phyloP scores from a whole-genome alignment of 805 yeast species.

The Ogataea parapolymorpha region DNA sequence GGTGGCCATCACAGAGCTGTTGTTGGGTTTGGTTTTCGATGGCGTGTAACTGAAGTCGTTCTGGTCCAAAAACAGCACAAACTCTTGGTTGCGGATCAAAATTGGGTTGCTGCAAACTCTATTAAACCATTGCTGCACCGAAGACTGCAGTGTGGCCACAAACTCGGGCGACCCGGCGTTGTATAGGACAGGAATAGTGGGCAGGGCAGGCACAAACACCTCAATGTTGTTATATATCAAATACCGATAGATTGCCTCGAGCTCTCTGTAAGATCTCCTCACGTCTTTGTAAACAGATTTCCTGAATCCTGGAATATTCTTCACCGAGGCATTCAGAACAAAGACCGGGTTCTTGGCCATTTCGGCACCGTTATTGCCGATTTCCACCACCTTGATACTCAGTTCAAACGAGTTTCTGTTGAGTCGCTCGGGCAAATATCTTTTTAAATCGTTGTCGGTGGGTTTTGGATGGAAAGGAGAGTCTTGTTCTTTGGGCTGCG shows the following conservation, averaged over 20 bases:
- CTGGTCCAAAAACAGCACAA: constrained; percentile 60
- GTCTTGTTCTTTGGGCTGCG: constrained; percentile 8
- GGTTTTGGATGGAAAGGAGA: constrained; percentile 29
- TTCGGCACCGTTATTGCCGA: constrained; percentile 61
- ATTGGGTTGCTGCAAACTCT: constrained; percentile 72
- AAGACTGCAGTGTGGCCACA: constrained; percentile 47
- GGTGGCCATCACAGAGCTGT: constrained; percentile 57
- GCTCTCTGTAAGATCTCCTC: constrained; percentile 77
- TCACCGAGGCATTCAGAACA: constrained; percentile 56
- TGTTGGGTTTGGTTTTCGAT: constrained; percentile 37
- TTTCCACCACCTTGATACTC: constrained; percentile 53
- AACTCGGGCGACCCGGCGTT: constrained; percentile 87
- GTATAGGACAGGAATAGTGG: constrained; percentile 68
- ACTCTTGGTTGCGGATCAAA: constrained; percentile 82
- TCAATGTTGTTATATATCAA: constrained; percentile 81
- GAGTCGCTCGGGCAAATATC: constrained; percentile 50
- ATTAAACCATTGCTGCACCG: constrained; percentile 84
- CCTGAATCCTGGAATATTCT: constrained; percentile 71
- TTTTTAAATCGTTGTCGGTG: constrained; percentile 40
- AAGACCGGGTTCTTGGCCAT: constrained; percentile 76
- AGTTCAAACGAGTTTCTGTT: constrained; percentile 40
- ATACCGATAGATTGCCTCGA: constrained; percentile 71
- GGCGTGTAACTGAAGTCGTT: constrained; percentile 38
- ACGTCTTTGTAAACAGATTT: constrained; percentile 66
- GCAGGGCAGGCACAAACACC: constrained; percentile 89